Conservation (phyloP, 371 early-diverging fungal species). For the Apophysomyces trapeziformis region DNA sequence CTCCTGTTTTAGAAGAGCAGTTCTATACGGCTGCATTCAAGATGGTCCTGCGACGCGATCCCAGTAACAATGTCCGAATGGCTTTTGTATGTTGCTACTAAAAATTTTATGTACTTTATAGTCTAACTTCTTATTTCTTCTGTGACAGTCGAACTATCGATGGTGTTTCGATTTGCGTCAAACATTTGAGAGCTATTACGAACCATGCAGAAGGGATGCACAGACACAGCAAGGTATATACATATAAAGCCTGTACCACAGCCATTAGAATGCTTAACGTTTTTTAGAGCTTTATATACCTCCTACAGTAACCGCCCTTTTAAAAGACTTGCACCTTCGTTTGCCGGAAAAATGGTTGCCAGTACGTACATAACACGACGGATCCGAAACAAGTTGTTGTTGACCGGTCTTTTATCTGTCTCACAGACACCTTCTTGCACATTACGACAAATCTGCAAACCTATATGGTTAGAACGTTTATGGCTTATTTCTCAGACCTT, state of each 20-base stretch:
- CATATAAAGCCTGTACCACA: neutral
- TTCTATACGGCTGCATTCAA: neutral
- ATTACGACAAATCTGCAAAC: neutral
- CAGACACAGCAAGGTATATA: neutral
- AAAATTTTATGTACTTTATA: too few relatives aligned
- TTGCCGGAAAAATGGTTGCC: neutral
- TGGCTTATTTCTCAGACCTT: neutral
- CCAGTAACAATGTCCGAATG: neutral
- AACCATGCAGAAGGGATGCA: neutral
- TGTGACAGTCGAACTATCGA: neutral
- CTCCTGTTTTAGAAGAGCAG: neutral
- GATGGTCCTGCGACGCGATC: neutral
- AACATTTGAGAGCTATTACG: neutral
- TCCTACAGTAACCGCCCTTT: neutral
- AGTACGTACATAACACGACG: neutral
- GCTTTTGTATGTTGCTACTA: neutral
- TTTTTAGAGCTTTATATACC: neutral
- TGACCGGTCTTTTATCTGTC: neutral
- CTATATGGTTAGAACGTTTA: conserved; percentile 1
- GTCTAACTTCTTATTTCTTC: neutral
- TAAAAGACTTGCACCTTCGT: neutral
- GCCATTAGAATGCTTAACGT: neutral
- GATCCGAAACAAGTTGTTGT: neutral
- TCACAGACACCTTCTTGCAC: neutral
- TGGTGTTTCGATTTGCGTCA: neutral